Conservation (phyloP, 192 early-diverging fungal species). For the Backusella tuberculispora region DNA sequence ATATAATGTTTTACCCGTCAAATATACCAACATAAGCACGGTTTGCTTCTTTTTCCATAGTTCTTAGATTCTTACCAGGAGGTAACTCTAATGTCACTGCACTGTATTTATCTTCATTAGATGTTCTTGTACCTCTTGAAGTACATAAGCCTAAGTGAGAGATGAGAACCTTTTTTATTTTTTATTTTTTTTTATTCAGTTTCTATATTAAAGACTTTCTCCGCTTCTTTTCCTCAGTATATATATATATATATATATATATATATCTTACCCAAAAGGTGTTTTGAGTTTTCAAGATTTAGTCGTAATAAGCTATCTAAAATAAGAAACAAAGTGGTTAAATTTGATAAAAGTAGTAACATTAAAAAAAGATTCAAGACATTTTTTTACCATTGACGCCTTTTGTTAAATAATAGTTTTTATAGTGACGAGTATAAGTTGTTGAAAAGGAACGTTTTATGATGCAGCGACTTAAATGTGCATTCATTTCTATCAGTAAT, state of each 20-base stretch:
- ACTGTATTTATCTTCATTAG: slow-evolving; percentile 60
- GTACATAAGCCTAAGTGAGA: slow-evolving; percentile 33
- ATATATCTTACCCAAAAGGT: slow-evolving; percentile 59
- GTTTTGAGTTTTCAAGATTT: slow-evolving; percentile 45
- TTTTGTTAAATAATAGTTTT: slow-evolving; percentile 38
- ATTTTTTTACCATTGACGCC: slow-evolving; percentile 22
- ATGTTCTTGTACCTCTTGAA: slow-evolving; percentile 56
- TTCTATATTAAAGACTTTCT: not conserved
- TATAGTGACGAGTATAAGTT: not conserved
- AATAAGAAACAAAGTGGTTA: not conserved
- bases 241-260: too few species aligned
- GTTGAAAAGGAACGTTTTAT: slow-evolving; percentile 3
- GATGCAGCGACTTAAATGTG: not conserved
- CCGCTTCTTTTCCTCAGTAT: not conserved
- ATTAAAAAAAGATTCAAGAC: not conserved
- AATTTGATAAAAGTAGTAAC: not conserved
- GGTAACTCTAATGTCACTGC: slow-evolving; percentile 46
- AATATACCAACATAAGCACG: slow-evolving; percentile 59
- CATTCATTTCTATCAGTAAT: not conserved
- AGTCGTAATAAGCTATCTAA: slow-evolving; percentile 42
- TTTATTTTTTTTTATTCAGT: too few species aligned
- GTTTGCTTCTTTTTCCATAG: slow-evolving; percentile 24
- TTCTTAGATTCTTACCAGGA: not conserved
- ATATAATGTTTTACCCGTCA: slow-evolving; percentile 49
- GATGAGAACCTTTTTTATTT: too few species aligned